Base-by-base conservation (phyloP, 345 rosid genomes). In the Combretum micranthum region DNA sequence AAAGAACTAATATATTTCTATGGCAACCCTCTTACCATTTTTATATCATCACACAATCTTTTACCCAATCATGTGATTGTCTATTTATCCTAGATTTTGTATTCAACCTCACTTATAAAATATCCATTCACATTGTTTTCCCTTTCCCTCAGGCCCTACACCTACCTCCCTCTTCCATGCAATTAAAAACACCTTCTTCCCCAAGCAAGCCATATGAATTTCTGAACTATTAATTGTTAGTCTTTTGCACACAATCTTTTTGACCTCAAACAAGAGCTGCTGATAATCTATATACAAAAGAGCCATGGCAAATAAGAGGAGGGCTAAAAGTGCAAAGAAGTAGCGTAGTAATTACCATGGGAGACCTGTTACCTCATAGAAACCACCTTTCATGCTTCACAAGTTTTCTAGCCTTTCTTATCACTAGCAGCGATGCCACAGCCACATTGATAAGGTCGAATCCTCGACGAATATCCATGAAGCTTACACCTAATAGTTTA, bases 401-500 rank as follows among this genome's bases (percentile, higher is more conserved):
- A 32, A 32, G 39, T 32, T 7, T 32, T 32, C 9, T 32, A 32
- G 39, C 39, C 39, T 15, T 26, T 16, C 14, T 42, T 44, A 45
- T 43, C 1, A n/a, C 52, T 14, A 37, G 23, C 22, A 1, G 12
- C 23, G 3, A 45, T 57, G 52, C 52, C 18, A 12, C 53, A 2
- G 52, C 52, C 18, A 12, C 53, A 2, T 8, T 23, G 13, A 4
- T 26, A 9, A 22, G 26, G 9, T 25, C 15, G 15, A 61, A 45
- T 43, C 64, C 59, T 15, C 54, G 18, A 45, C 57, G 42, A 21
- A 4, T 62, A 5, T 54, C 55, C 1, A 47, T 60, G 1, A 57
- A 48, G 18, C 68, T 74, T 15, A 56, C 65, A 23, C 79, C 74
- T 44, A 70, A 52, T 0, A 69, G 71, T 44, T 68, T 72, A 20